Percentiles rank a stretch among this genome's conserved stretches.
Conservation (phyloP, 2,329 filamentous ascomycete genomes). For the Sporothrix mexicana region DNA sequence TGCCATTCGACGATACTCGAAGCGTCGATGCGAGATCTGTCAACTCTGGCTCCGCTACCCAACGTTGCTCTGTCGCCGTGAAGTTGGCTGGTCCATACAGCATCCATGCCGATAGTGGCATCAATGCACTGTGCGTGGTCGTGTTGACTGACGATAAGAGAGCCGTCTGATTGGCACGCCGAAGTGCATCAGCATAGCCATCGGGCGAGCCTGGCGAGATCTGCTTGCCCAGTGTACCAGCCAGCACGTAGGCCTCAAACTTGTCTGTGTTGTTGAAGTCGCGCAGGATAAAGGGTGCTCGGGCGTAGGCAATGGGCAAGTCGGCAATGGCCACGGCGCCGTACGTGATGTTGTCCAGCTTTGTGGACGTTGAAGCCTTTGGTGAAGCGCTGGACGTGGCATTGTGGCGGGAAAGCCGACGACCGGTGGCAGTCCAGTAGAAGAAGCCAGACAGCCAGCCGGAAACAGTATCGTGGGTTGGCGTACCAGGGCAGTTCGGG, state of each 20-base stretch:
- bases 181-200: constrained; percentile 45
- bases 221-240: constrained; percentile 45
- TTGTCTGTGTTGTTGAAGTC: constrained; percentile 42
- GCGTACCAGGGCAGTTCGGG: constrained; percentile 21
- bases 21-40: not conserved
- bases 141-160: constrained; percentile 31
- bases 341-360: constrained; percentile 41
- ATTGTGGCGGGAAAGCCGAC: constrained; percentile 33
- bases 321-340: constrained; percentile 39
- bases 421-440: constrained; percentile 51
- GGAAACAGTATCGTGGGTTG: constrained; percentile 42
- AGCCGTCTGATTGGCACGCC: constrained; percentile 37
- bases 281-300: constrained; percentile 48
- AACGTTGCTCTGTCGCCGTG: constrained; percentile 31
- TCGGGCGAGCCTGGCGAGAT: constrained; percentile 38
- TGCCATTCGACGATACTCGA: not conserved
- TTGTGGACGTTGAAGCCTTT: constrained; percentile 26
- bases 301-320: constrained; percentile 49
- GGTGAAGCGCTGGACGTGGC: not conserved
- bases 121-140: constrained; percentile 40
- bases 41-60: constrained; percentile 34
- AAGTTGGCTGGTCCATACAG: constrained; percentile 48
- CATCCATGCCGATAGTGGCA: constrained; percentile 51
- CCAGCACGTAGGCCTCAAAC: constrained; percentile 47
- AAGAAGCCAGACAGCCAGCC: constrained; percentile 59